Evolutionary conservation across 164 flowering plant species (phyloP).

Genomic region (Brasenia schreberi): DNA sequence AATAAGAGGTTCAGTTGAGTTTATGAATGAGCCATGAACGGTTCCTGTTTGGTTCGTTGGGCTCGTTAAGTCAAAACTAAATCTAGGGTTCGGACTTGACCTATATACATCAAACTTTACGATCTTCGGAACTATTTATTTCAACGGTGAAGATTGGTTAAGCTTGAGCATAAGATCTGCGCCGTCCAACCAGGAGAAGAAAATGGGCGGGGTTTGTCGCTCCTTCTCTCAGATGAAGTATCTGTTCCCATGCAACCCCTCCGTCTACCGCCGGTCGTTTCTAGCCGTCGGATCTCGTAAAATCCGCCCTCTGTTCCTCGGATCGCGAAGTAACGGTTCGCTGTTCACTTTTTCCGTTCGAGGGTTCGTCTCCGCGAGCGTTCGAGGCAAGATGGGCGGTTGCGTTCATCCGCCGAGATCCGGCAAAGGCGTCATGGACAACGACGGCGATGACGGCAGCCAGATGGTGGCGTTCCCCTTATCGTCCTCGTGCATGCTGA

Average conservation of each 20-base stretch:
- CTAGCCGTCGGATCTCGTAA: neutral
- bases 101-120: too few relatives aligned
- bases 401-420: neutral
- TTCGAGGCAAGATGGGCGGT: neutral
- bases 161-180: neutral
- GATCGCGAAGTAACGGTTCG: neutral
- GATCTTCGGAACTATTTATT: too few relatives aligned
- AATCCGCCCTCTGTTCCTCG: neutral
- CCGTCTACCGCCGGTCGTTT: neutral
- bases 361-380: too few relatives aligned
- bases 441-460: neutral
- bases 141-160: too few relatives aligned
- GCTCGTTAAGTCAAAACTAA: too few relatives aligned
- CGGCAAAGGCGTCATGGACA: neutral
- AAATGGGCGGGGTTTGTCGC: neutral
- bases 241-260: neutral
- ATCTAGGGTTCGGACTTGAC: too few relatives aligned
- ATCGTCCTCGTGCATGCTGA: constrained; percentile 20
- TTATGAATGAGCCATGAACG: too few relatives aligned
- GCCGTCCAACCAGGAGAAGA: neutral
- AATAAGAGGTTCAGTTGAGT: too few relatives aligned
- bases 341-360: neutral
- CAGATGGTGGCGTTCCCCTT: constrained; percentile 1
- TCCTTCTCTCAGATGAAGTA: neutral
- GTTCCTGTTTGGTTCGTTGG: too few relatives aligned